Evolutionary conservation across 139 green algal species (phyloP).

Genomic region (Gonium pectorale): DNA sequence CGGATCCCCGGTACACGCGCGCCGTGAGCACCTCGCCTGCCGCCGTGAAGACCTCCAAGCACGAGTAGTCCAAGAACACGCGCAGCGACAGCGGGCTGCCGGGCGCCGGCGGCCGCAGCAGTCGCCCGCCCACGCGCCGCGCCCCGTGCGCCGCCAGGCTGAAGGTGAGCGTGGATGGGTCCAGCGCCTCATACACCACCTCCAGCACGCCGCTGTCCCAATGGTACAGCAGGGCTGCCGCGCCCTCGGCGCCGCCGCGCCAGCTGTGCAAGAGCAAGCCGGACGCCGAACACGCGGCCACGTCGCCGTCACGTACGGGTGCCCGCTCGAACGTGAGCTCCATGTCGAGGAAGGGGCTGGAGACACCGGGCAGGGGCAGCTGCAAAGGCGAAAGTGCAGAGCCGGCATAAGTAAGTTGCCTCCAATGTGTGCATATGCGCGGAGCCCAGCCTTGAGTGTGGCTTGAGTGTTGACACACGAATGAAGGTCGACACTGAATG

Average conservation of each 20-base stretch:
- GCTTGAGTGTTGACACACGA: no score
- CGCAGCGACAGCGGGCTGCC: slow-evolving; percentile 71
- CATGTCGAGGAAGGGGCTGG: slow-evolving; percentile 52
- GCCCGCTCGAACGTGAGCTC: slow-evolving; percentile 34
- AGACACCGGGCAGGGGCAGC: slow-evolving; percentile 43
- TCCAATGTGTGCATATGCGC: no score
- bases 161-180: slow-evolving; percentile 71
- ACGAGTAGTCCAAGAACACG: slow-evolving; percentile 84
- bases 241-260: slow-evolving; percentile 74
- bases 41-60: slow-evolving; percentile 76
- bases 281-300: neutral
- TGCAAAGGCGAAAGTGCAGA: neutral
- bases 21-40: slow-evolving; percentile 77
- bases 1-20: slow-evolving; percentile 80
- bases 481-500: no score
- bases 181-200: slow-evolving; percentile 74
- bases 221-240: slow-evolving; percentile 81
- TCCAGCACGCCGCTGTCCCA: slow-evolving; percentile 71
- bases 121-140: slow-evolving; percentile 69
- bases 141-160: slow-evolving; percentile 62
- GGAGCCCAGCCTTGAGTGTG: no score
- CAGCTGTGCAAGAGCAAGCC: slow-evolving; percentile 53
- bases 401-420: neutral
- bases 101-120: slow-evolving; percentile 52
- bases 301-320: neutral